These are phyloP conservation scores for Arctium minus DNA, from an alignment of 129 eudicot species.

Conservation along the genomic window DNA sequence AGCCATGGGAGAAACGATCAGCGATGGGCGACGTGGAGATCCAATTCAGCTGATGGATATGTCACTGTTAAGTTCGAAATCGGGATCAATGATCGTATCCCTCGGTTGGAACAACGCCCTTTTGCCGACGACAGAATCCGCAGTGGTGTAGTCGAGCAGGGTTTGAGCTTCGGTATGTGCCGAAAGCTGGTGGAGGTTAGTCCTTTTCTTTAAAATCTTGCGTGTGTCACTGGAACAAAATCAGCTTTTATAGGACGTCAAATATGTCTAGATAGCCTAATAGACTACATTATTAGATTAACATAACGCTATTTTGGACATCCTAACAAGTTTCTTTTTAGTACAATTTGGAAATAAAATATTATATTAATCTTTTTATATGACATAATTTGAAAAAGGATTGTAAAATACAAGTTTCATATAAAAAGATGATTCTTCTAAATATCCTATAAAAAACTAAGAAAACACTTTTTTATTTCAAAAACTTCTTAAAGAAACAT, in stretches of 20 bases:
- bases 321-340: too few relatives aligned
- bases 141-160: conserved; percentile 37
- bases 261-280: too few relatives aligned
- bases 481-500: too few relatives aligned
- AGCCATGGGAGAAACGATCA: conserved; percentile 57
- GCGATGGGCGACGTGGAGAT: conserved; percentile 53
- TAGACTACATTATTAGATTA: too few relatives aligned
- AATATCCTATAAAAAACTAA: too few relatives aligned
- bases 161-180: conserved; percentile 60
- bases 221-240: not conserved
- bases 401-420: too few relatives aligned
- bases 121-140: conserved; percentile 26
- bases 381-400: too few relatives aligned
- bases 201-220: not conserved
- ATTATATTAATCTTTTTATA: too few relatives aligned
- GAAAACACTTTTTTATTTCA: too few relatives aligned
- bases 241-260: not conserved
- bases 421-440: too few relatives aligned
- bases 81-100: conserved; percentile 24
- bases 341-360: too few relatives aligned
- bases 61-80: conserved; percentile 43
- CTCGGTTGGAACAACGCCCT: conserved; percentile 14
- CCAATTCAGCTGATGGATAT: conserved; percentile 50
- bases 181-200: conserved; percentile 59
- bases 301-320: too few relatives aligned